Conservation (phyloP, 78 protist genomes). For the Dictyostelium intermedium region DNA sequence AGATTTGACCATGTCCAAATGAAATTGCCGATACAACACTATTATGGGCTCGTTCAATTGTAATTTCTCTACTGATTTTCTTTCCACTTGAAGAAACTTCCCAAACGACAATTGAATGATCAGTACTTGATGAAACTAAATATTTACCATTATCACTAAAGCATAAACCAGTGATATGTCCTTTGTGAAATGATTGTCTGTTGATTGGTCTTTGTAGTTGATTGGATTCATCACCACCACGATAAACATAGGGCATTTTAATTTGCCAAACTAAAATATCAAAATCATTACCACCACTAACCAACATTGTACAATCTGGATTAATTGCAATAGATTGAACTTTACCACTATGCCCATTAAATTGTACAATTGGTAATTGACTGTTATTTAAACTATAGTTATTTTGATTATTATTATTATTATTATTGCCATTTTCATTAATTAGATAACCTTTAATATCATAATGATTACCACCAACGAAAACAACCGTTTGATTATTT, state of each 20-base stretch:
- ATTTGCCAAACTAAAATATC: slow-evolving; percentile 5
- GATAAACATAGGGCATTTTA: background rate
- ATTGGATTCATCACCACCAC: slow-evolving; percentile 4
- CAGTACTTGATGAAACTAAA: background rate
- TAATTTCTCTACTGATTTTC: background rate
- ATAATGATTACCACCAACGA: slow-evolving; percentile 28
- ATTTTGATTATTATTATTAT: background rate
- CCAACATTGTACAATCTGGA: slow-evolving; percentile 7
- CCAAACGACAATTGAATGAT: background rate
- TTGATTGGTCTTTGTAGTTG: background rate
- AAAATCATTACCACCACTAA: slow-evolving; percentile 32
- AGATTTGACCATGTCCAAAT: slow-evolving; percentile 8
- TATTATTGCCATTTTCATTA: background rate
- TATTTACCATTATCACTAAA: slow-evolving; percentile 1
- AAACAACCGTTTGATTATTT: background rate
- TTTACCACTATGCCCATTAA: slow-evolving; percentile 9
- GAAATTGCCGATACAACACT: background rate
- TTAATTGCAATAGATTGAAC: background rate
- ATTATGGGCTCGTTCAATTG: background rate
- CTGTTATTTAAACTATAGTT: background rate
- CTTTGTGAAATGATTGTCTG: slow-evolving; percentile 7
- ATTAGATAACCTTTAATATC: slow-evolving; percentile 18
- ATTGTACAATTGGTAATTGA: background rate
- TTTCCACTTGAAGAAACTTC: background rate
- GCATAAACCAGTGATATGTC: background rate